phyloP scores from a whole-genome alignment of 108 stramenopile species.

The Cylindrotheca closterium region DNA sequence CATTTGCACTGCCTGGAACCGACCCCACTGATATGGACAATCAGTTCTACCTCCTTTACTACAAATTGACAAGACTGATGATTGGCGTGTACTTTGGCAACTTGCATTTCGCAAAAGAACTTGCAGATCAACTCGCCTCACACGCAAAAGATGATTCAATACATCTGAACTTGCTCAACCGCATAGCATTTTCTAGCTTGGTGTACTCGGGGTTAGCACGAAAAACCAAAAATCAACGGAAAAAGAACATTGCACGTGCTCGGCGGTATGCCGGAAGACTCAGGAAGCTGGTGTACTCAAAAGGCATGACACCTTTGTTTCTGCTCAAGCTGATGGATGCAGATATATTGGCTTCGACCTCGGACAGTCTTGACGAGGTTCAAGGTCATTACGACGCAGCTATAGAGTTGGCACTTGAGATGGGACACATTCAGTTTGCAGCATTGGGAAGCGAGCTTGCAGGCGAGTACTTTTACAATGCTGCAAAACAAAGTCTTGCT shows the following conservation, averaged over 20 bases:
- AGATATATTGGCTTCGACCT: conserved; percentile 12
- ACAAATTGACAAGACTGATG: conserved; percentile 19
- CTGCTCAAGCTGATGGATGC: conserved; percentile 25
- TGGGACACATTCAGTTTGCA: conserved; percentile 31
- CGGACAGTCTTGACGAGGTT: conserved; percentile 10
- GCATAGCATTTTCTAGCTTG: conserved; percentile 19
- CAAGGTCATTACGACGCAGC: conserved; percentile 21
- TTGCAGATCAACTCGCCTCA: conserved; percentile 12
- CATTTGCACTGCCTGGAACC: conserved; percentile 7
- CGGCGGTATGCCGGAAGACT: conserved; percentile 2
- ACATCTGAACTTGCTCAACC: conserved; percentile 10
- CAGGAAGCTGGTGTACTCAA: conserved; percentile 7
- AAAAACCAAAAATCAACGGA: background rate
- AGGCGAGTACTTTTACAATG: conserved; percentile 15
- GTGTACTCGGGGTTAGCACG: conserved; percentile 17
- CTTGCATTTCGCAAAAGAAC: conserved; percentile 18
- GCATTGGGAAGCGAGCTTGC: conserved; percentile 30
- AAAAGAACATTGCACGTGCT: conserved; percentile 5
- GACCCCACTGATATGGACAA: background rate
- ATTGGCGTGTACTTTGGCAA: conserved; percentile 25
- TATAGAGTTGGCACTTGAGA: conserved; percentile 19
- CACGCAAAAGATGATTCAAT: background rate
- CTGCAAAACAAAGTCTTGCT: background rate
- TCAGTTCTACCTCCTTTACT: conserved; percentile 7
- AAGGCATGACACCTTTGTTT: conserved; percentile 12